phyloP scores from a whole-genome alignment of 129 eudicot species.

The Heracleum sosnowskyi region DNA sequence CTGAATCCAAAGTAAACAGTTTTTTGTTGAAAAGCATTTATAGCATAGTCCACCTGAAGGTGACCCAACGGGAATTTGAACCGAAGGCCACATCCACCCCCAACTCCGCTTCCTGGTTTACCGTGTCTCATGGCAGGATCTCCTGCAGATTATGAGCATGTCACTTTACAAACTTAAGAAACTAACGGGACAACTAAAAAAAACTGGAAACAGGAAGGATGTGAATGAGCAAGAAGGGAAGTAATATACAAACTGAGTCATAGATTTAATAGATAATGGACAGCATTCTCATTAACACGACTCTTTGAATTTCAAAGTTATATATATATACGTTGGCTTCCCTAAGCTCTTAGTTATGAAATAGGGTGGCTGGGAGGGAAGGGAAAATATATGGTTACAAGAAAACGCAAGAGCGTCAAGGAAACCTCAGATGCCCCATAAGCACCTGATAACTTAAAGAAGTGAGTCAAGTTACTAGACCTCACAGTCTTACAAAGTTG shows the following conservation, averaged over 20 bases:
- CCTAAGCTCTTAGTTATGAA: no score
- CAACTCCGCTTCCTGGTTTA: slow-evolving; percentile 82
- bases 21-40: slow-evolving; percentile 66
- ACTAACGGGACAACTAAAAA: background rate
- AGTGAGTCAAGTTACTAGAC: background rate
- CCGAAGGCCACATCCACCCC: slow-evolving; percentile 77
- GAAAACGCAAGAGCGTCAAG: no score
- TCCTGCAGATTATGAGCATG: slow-evolving; percentile 29
- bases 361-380: no score
- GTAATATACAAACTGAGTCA: background rate
- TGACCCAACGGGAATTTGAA: slow-evolving; percentile 76
- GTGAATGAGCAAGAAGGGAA: background rate
- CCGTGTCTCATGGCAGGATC: slow-evolving; percentile 87
- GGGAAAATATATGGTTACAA: no score
- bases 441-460: background rate
- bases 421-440: background rate
- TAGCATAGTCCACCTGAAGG: slow-evolving; percentile 76
- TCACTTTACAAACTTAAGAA: background rate
- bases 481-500: background rate
- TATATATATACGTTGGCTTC: no score
- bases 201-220: background rate
- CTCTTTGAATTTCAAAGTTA: background rate
- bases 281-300: background rate
- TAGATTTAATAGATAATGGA: background rate
- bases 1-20: slow-evolving; percentile 72